phyloP scores from a whole-genome alignment of 352 stramenopile genomes.

The Salisapilia sapeloensis region DNA sequence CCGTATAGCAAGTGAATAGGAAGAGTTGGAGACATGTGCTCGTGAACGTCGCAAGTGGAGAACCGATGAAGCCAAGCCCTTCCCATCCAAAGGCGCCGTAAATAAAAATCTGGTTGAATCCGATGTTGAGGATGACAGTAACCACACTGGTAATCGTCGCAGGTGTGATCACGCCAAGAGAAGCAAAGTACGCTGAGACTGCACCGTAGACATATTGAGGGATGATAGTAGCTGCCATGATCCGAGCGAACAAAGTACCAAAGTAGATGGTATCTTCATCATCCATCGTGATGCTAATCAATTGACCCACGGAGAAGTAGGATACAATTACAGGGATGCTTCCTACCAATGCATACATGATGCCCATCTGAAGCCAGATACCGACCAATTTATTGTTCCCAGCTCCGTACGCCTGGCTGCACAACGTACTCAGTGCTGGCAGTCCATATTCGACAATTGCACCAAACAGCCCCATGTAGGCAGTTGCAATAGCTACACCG shows the following conservation, averaged over 20 bases:
- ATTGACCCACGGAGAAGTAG: constrained; percentile 21
- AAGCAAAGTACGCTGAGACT: constrained; percentile 19
- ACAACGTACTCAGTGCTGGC: constrained; percentile 29
- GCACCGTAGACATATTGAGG: constrained; percentile 25
- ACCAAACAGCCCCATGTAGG: constrained; percentile 26
- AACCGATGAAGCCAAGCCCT: constrained; percentile 19
- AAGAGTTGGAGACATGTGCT: constrained; percentile 24
- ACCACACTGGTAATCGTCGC: constrained; percentile 17
- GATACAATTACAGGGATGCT: constrained; percentile 23
- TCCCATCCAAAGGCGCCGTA: constrained; percentile 14
- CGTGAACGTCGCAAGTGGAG: constrained; percentile 21
- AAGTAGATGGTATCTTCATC: constrained; percentile 17
- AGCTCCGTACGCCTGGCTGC: constrained; percentile 27
- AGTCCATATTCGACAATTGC: constrained; percentile 30
- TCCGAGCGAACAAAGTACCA: constrained; percentile 13
- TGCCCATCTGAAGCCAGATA: constrained; percentile 28
- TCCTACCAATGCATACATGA: constrained; percentile 14
- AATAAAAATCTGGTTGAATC: constrained; percentile 24
- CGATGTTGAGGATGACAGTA: constrained; percentile 18
- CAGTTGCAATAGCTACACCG: constrained; percentile 17
- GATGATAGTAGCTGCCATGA: constrained; percentile 18
- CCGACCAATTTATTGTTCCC: constrained; percentile 29
- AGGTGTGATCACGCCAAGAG: constrained; percentile 23
- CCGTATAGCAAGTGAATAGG: constrained; percentile 24
- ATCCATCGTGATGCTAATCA: constrained; percentile 23